phyloP scores from a whole-genome alignment of 2,329 filamentous ascomycete genomes.

The Cladosporium velox region DNA sequence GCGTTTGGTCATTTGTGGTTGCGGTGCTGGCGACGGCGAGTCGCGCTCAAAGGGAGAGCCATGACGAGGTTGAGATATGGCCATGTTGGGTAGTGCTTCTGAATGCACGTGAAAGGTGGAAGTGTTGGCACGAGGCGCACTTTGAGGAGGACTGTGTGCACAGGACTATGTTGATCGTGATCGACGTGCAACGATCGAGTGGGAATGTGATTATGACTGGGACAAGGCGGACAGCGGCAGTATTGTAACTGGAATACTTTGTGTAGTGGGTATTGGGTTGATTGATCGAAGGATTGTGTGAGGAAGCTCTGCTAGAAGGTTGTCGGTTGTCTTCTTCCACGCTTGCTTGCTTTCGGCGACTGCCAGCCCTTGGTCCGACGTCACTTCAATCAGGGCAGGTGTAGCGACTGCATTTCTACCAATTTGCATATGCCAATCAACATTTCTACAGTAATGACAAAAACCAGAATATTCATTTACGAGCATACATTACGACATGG shows the following conservation, averaged over 20 bases:
- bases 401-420: neutral
- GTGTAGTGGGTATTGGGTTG: neutral
- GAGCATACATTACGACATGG: neutral
- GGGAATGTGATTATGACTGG: neutral
- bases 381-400: conserved; percentile 11
- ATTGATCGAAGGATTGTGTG: neutral
- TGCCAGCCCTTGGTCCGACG: conserved; percentile 17
- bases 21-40: conserved; percentile 47
- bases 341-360: conserved; percentile 13
- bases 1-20: conserved; percentile 68
- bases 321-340: conserved; percentile 10
- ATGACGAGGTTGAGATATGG: conserved; percentile 7
- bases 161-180: neutral
- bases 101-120: neutral
- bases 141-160: neutral
- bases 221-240: neutral
- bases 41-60: conserved; percentile 18
- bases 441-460: neutral
- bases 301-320: neutral
- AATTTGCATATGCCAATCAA: neutral
- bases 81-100: conserved; percentile 1
- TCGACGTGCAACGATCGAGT: neutral
- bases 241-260: neutral
- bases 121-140: neutral
- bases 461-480: neutral